A percentile compares a stretch with the other conserved stretches of the same genome.
Evolutionary conservation across 345 rosid species (phyloP).

Genomic region (Eucalyptus lansdowneana): DNA sequence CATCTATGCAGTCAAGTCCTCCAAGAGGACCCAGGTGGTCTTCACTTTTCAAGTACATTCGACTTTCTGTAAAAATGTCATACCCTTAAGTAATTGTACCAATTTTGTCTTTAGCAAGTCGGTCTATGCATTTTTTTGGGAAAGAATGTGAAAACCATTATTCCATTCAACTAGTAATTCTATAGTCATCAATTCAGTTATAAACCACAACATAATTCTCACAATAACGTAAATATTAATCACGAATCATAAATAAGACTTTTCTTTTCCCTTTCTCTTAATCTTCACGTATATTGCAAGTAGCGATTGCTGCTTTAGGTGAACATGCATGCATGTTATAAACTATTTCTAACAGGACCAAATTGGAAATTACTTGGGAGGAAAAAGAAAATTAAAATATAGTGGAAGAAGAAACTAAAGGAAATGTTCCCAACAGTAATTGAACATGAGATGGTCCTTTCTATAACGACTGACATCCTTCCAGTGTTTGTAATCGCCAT

Average conservation of each 20-base stretch:
- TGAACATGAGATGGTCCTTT: too few relatives aligned
- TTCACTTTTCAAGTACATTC: not conserved
- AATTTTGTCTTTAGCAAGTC: too few relatives aligned
- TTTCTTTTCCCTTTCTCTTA: not conserved
- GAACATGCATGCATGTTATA: not conserved
- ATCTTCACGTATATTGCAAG: not conserved
- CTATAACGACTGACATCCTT: too few relatives aligned
- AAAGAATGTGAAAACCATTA: too few relatives aligned
- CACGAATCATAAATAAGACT: not conserved
- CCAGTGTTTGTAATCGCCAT: too few relatives aligned
- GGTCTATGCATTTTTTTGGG: too few relatives aligned
- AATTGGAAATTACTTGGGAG: not conserved
- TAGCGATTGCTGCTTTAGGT: not conserved
- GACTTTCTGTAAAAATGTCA: too few relatives aligned
- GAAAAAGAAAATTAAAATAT: not conserved
- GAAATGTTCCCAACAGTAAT: not conserved
- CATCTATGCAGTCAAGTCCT: not conserved
- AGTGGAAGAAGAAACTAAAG: not conserved
- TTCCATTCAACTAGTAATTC: not conserved
- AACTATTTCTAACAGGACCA: not conserved
- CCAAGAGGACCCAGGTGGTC: not conserved
- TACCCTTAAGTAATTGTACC: too few relatives aligned
- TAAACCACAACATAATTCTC: too few relatives aligned
- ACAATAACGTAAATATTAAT: too few relatives aligned
- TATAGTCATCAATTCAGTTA: not conserved